Evolutionary conservation across 2,329 filamentous ascomycete species (phyloP), one percentile per base, ranked within the genome.

Genomic region (Ceratocystis diversiconidia): DNA sequence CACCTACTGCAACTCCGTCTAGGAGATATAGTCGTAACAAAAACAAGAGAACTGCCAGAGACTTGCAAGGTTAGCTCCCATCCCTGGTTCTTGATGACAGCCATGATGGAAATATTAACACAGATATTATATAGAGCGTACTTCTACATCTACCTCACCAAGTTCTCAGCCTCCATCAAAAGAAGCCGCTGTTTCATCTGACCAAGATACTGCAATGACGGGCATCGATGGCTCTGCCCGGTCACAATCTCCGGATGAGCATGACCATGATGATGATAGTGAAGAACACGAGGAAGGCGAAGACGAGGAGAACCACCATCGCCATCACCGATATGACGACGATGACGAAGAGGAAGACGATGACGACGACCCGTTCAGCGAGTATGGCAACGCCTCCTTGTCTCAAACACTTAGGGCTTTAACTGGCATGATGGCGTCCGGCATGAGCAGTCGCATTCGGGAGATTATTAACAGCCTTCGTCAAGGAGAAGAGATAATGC

Each of bases 401-500:
- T 89, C 90, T 5, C 89, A 80, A 72, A 95, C 91, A 15, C 80
- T 99, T 19, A 82, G 92, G 73, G 91, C 92, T 19, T 78, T 99
- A 69, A 95, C 86, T 64, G 92, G 92, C 69, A 95, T 96, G 82
- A 92, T 96, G 83, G 52, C 52, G 4, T 88, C 89, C 1, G 89
- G 92, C 48, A 85, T 92, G 67, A 87, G 89, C 25, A 82, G 85
- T 48, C 85, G 91, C 69, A 79, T 99, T 62, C 84, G 92, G 65
- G 89, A 90, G 67, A 87, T 92, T 63, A 77, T 92, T 68, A 80
- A 77, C 74, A 89, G 86, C 70, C 78, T 99, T 66, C 86, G 87
- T 69, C 85, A 89, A 71, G 92, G 92, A 73, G 89, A 92, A 60
- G 90, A 96, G 69, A 92, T 91, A 0, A 78, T 94, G 48, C 95